Evolutionary conservation across 176 grass and related monocot species (phyloP).

Genomic region (Aegilops bicornis): DNA sequence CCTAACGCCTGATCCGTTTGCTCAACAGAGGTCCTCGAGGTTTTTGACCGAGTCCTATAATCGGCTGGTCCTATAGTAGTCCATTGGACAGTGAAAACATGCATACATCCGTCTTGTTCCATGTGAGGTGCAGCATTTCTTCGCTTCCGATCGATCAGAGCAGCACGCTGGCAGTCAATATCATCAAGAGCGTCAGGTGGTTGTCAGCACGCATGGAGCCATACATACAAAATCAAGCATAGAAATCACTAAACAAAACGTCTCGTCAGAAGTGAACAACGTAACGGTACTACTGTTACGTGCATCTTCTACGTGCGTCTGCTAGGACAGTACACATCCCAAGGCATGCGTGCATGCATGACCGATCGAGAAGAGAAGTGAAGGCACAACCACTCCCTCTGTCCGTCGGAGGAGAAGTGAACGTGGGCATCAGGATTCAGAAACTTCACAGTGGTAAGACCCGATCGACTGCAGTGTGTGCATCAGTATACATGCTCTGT

Average conservation of each 20-base stretch:
- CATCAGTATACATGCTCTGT: background rate
- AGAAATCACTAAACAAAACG: constrained; percentile 31
- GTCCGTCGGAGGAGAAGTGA: background rate
- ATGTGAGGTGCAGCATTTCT: background rate
- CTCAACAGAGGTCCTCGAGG: too few species aligned
- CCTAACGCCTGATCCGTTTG: too few species aligned
- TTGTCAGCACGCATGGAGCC: constrained; percentile 22
- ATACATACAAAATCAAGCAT: constrained; percentile 13
- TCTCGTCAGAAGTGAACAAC: background rate
- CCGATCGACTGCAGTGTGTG: background rate
- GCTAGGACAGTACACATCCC: constrained; percentile 30
- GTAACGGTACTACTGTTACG: background rate
- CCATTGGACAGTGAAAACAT: background rate
- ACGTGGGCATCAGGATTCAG: background rate
- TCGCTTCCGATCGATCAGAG: background rate
- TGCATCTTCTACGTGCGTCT: background rate
- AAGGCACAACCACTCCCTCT: background rate
- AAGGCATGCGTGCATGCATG: constrained; percentile 30
- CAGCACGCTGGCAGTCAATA: background rate
- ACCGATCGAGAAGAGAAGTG: constrained; percentile 14
- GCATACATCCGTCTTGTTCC: constrained; percentile 29
- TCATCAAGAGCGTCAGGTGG: constrained; percentile 25
- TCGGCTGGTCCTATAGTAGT: background rate
- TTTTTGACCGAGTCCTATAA: too few species aligned
- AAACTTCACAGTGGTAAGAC: background rate